Percentiles rank a stretch among this genome's conserved stretches.
phyloP scores from a whole-genome alignment of 1,284 basidiomycete species.

The Boletus holoroseus region DNA sequence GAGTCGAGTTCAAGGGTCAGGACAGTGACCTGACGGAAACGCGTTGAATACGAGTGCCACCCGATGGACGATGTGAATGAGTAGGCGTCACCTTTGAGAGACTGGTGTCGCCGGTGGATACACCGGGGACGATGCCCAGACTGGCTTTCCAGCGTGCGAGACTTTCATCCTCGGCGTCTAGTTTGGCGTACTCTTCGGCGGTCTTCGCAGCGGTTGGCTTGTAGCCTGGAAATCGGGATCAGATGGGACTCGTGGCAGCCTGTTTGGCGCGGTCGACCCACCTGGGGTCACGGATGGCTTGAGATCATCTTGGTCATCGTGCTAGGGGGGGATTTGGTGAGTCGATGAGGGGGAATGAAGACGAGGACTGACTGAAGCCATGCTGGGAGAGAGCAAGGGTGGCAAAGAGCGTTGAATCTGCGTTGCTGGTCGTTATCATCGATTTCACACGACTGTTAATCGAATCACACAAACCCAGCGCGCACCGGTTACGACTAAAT shows the following conservation, averaged over 20 bases:
- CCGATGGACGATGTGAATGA: background rate
- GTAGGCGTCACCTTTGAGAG: slow-evolving; percentile 56
- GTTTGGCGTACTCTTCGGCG: slow-evolving; percentile 64
- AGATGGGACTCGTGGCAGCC: slow-evolving; percentile 4
- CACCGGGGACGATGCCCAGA: slow-evolving; percentile 70
- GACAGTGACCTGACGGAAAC: slow-evolving; percentile 52
- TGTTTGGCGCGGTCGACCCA: slow-evolving; percentile 24
- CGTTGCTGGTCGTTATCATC: slow-evolving; percentile 28
- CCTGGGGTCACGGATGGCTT: slow-evolving; percentile 61
- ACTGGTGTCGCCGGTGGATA: slow-evolving; percentile 33
- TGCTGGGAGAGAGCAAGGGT: slow-evolving; percentile 30
- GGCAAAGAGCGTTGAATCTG: slow-evolving; percentile 17
- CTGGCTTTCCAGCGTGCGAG: slow-evolving; percentile 87
- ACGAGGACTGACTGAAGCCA: slow-evolving; percentile 39
- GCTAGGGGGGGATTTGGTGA: slow-evolving; percentile 31
- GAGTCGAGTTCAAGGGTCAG: slow-evolving; percentile 67
- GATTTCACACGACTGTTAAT: slow-evolving; percentile 33
- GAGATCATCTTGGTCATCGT: slow-evolving; percentile 63
- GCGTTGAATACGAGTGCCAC: slow-evolving; percentile 11
- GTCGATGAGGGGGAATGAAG: background rate
- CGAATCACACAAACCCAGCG: slow-evolving; percentile 10
- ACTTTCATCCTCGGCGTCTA: slow-evolving; percentile 84
- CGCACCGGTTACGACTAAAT: slow-evolving; percentile 12
- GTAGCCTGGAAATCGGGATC: slow-evolving; percentile 51
- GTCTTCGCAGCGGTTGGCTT: slow-evolving; percentile 62